A percentile compares a stretch with the other conserved stretches of the same genome.
phyloP scores from a whole-genome alignment of 1,284 basidiomycete genomes.

The Marasmius tenuissimus region DNA sequence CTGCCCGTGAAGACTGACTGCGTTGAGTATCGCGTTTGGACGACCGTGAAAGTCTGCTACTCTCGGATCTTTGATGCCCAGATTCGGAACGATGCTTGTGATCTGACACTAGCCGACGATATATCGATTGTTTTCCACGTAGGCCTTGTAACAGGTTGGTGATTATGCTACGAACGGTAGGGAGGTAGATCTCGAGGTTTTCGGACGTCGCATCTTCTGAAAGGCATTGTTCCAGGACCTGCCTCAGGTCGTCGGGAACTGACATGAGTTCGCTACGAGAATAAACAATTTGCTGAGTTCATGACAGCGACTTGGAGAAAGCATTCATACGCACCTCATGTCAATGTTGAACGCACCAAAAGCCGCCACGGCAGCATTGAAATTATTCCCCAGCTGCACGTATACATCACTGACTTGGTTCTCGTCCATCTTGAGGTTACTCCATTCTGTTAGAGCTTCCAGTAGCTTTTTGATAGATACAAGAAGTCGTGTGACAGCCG shows the following conservation, averaged over 20 bases:
- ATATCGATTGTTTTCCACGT: conserved; percentile 86
- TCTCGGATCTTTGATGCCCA: conserved; percentile 51
- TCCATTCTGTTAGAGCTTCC: conserved; percentile 91
- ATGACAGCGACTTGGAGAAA: conserved; percentile 6
- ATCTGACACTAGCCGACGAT: conserved; percentile 66
- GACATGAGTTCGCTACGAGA: conserved; percentile 76
- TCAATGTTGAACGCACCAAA: conserved; percentile 87
- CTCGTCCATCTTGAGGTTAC: conserved; percentile 75
- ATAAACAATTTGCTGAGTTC: conserved; percentile 15
- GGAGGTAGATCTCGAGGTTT: conserved; percentile 88
- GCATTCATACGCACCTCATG: conserved; percentile 71
- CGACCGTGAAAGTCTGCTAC: conserved; percentile 47
- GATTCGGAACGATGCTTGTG: conserved; percentile 51
- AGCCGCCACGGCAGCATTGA: conserved; percentile 90
- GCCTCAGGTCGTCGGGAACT: conserved; percentile 88
- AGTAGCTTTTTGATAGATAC: conserved; percentile 95
- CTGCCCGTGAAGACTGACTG: conserved; percentile 40
- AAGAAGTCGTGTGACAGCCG: conserved; percentile 89
- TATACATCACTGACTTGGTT: conserved; percentile 93
- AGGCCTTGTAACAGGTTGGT: conserved; percentile 90
- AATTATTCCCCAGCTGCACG: conserved; percentile 95
- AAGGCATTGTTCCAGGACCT: conserved; percentile 86
- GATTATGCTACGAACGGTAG: conserved; percentile 91
- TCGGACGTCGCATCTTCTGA: conserved; percentile 87
- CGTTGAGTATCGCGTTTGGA: conserved; percentile 49